Percentiles rank a stretch among this genome's conserved stretches.
phyloP scores from a whole-genome alignment of 2,329 filamentous ascomycete species.

The Fusarium pininemorale region DNA sequence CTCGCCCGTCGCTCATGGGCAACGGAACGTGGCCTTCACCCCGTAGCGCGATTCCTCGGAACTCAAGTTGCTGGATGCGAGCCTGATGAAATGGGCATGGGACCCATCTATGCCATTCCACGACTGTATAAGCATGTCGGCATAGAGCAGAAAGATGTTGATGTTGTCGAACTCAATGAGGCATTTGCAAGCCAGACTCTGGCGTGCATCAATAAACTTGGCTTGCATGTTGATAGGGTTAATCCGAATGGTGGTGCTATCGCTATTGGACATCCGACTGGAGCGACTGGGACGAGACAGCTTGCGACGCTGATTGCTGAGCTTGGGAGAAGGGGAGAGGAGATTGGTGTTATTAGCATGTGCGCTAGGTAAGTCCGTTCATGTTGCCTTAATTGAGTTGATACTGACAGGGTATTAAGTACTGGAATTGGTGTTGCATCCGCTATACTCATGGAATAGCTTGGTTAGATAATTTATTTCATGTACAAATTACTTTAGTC shows the following conservation, averaged over 20 bases:
- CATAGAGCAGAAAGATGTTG: conserved; percentile 72
- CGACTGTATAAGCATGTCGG: conserved; percentile 75
- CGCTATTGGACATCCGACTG: conserved; percentile 87
- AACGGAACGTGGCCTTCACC: conserved; percentile 74
- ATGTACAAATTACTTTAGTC: too few relatives aligned
- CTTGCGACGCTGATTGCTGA: conserved; percentile 8
- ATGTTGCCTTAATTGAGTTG: accelerated
- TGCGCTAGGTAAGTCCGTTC: conserved; percentile 5
- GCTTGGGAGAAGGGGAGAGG: background rate
- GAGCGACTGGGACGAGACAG: conserved; percentile 72
- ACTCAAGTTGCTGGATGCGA: conserved; percentile 84
- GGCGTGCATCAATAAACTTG: conserved; percentile 75
- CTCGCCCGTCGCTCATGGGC: conserved; percentile 75
- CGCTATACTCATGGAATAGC: background rate
- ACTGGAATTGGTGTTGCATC: background rate
- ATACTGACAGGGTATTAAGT: accelerated
- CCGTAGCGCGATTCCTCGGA: conserved; percentile 76
- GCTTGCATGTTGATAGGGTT: conserved; percentile 73
- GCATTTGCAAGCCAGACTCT: conserved; percentile 72
- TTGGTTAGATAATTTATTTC: accelerated
- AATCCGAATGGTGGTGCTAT: conserved; percentile 95
- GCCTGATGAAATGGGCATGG: conserved; percentile 93
- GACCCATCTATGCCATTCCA: conserved; percentile 85
- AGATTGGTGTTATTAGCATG: conserved; percentile 26
- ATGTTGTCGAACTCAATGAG: conserved; percentile 93